These are phyloP conservation scores for Podila minutissima DNA, from an alignment of 192 early-diverging fungal species.

Conservation along the genomic window DNA sequence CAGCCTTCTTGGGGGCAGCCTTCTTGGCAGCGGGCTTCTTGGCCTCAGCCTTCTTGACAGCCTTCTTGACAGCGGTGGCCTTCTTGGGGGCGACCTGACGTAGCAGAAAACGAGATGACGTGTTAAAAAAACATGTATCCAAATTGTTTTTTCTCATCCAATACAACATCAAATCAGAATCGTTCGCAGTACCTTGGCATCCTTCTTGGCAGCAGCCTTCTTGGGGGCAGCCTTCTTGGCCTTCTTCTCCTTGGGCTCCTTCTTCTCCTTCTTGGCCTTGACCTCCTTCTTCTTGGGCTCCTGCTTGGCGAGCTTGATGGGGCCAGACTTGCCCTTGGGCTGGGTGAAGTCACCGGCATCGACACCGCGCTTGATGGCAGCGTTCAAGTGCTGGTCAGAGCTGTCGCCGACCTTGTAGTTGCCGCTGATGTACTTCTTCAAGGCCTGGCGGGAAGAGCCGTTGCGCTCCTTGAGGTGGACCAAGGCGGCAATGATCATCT, in stretches of 20 bases:
- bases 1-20: constrained; percentile 63
- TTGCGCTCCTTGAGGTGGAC: constrained; percentile 74
- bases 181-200: constrained; percentile 9
- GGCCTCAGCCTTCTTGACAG: constrained; percentile 58
- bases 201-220: constrained; percentile 61
- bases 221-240: constrained; percentile 58
- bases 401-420: constrained; percentile 75
- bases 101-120: neutral
- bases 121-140: neutral
- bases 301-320: constrained; percentile 72
- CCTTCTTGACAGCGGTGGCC: constrained; percentile 57
- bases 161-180: neutral
- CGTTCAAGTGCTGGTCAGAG: constrained; percentile 67
- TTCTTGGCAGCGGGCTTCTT: constrained; percentile 60
- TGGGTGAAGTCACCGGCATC: constrained; percentile 67
- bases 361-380: constrained; percentile 75
- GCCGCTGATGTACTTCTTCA: constrained; percentile 83
- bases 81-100: constrained; percentile 54
- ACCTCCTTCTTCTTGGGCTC: constrained; percentile 59
- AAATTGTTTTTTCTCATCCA: too few species aligned
- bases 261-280: constrained; percentile 61
- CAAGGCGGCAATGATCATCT: constrained; percentile 61
- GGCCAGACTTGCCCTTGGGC: constrained; percentile 74
- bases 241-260: constrained; percentile 60
- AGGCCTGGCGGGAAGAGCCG: constrained; percentile 76